Conservation (phyloP, 192 early-diverging fungal species). For the Podila epigama region DNA sequence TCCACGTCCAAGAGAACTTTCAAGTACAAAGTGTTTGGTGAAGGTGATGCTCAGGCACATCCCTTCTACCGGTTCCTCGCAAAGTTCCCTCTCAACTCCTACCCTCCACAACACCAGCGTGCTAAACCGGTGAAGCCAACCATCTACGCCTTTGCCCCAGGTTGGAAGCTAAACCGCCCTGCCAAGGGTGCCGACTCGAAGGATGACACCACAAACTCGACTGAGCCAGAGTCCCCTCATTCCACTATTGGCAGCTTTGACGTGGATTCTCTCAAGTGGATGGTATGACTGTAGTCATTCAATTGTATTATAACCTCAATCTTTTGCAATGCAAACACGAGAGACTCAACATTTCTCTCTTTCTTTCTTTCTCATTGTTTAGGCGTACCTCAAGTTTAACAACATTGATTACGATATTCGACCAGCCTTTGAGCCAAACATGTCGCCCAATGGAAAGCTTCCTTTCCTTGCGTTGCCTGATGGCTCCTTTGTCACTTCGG, state of each 20-base stretch:
- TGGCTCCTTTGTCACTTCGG: slow-evolving; percentile 22
- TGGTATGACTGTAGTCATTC: slow-evolving; percentile 7
- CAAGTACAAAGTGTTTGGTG: slow-evolving; percentile 25
- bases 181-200: no score
- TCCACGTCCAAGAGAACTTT: slow-evolving; percentile 1
- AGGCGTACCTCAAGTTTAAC: slow-evolving; percentile 45
- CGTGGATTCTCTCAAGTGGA: slow-evolving; percentile 48
- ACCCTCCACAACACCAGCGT: slow-evolving; percentile 27
- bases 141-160: slow-evolving; percentile 38
- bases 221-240: background rate
- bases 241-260: slow-evolving; percentile 37
- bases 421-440: slow-evolving; percentile 37
- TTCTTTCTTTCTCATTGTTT: background rate
- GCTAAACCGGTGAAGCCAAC: slow-evolving; percentile 21
- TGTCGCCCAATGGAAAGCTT: slow-evolving; percentile 41
- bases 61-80: slow-evolving; percentile 38
- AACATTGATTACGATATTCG: slow-evolving; percentile 34
- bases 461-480: slow-evolving; percentile 35
- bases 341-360: background rate
- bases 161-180: slow-evolving; percentile 15
- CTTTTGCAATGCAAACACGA: background rate
- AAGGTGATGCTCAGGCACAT: slow-evolving; percentile 17
- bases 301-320: background rate
- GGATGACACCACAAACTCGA: background rate
- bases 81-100: slow-evolving; percentile 32